Base-by-base conservation (phyloP, 306 rosid species). In the Dalbergia cultrata region DNA sequence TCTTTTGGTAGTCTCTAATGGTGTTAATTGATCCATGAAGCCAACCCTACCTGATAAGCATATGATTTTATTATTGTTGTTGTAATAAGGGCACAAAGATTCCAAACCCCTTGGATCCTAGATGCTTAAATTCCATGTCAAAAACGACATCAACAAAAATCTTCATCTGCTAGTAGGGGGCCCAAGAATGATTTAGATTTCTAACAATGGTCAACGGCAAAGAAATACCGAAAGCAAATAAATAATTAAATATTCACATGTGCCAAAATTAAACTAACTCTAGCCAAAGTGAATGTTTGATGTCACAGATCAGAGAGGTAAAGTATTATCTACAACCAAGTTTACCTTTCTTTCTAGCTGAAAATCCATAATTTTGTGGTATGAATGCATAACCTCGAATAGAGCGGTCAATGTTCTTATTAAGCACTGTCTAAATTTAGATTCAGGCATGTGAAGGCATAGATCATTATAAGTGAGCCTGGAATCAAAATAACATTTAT, bases 401-500 rank as follows among this genome's bases (percentile, higher is more conserved):
- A 95, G 88, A 65, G 88, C 85, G 74, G 94, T 90, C 71, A 93
- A 82, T 45, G 99, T 95, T 83, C 89, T 87, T 69, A 93, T 75
- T 81, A 93, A 82, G 90, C 99, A 89, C 73, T 82, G 93, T 85
- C 99, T 93, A 83, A 95, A 95, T 87, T 88, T 90, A 60, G 98
- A 80, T 75, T 95, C 98, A 41, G 99, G 97, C 78, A 93, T 95
- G 79, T 78, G 92, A 77, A 84, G 91, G 92, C 99, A 95, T 68
- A 95, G 89, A 77, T 95, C 99, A 65, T 97, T 95, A 93, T 95
- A 95, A 58, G 98, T 93, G 87, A 93, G 90, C 91, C 99, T 95
- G 97, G 49, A 74, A 89, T 65, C 43, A 60, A 33, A 82, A 84
- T 57, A 72, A 87, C 81, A 67, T 81, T 78, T 79, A 76, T 70